Conservation (phyloP, 257 asterid species). For the Scutellaria minor region DNA sequence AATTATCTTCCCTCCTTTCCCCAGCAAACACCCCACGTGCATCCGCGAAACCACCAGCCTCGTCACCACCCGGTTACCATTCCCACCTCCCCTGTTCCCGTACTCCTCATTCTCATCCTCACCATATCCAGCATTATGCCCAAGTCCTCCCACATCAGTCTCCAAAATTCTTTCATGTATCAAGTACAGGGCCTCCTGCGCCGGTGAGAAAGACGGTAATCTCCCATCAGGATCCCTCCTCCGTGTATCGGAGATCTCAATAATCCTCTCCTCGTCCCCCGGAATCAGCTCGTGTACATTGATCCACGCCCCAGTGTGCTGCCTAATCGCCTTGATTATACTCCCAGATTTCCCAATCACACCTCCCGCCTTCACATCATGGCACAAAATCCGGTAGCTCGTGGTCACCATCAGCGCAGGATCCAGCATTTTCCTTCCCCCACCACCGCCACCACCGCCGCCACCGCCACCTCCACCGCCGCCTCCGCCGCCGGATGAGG, state of each 20-base stretch:
- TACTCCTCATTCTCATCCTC: conserved; percentile 61
- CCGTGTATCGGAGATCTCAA: conserved; percentile 80
- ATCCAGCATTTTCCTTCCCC: conserved; percentile 63
- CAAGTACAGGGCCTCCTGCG: conserved; percentile 87
- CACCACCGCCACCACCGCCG: conserved; percentile 47
- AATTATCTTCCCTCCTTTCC: conserved; percentile 95
- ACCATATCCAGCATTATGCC: conserved; percentile 47
- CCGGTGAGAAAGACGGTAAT: conserved; percentile 73
- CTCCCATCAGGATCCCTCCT: conserved; percentile 83
- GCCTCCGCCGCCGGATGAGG: conserved; percentile 34
- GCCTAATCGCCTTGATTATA: conserved; percentile 81
- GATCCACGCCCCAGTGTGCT: conserved; percentile 96
- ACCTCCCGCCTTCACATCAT: conserved; percentile 87
- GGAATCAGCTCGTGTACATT: conserved; percentile 82
- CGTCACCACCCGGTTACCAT: conserved; percentile 59
- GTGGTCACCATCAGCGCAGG: conserved; percentile 75
- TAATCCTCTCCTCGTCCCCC: conserved; percentile 93
- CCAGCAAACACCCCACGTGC: conserved; percentile 92
- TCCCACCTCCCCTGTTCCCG: conserved; percentile 49
- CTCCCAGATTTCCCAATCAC: conserved; percentile 96
- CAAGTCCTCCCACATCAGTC: conserved; percentile 58
- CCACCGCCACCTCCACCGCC: conserved; percentile 36
- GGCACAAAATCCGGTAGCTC: conserved; percentile 80
- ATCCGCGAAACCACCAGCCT: conserved; percentile 86
- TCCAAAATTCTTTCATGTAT: conserved; percentile 91